Percentiles rank a stretch among this genome's conserved stretches.
phyloP scores from a whole-genome alignment of 2,329 filamentous ascomycete genomes.

The Botrytis squamosa region DNA sequence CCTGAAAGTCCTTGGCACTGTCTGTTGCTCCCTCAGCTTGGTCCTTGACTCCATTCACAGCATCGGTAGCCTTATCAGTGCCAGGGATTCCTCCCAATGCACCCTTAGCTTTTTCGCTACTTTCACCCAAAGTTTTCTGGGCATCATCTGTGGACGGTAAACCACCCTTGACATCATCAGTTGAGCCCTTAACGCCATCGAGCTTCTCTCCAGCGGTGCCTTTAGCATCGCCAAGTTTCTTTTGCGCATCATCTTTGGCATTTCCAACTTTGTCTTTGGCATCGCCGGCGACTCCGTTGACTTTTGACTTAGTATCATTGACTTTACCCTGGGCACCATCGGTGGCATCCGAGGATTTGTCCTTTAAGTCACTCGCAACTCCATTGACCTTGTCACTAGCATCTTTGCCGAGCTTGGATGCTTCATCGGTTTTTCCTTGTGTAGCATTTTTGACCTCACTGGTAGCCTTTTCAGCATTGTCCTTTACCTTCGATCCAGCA shows the following conservation, averaged over 20 bases:
- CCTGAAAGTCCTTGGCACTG: not conserved
- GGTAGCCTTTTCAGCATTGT: not conserved
- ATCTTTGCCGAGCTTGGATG: not conserved
- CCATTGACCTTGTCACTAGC: conserved; percentile 1
- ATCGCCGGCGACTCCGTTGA: not conserved
- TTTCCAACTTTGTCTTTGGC: conserved; percentile 6
- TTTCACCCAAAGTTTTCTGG: not conserved
- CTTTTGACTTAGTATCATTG: not conserved
- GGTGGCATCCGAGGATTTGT: not conserved
- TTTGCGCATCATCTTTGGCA: not conserved
- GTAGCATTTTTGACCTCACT: not conserved
- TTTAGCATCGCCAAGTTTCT: not conserved
- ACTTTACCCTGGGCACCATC: not conserved
- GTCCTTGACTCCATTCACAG: conserved; percentile 2
- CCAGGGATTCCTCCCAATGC: conserved; percentile 6
- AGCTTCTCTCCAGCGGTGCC: not conserved
- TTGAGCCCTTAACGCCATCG: not conserved
- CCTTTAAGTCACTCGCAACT: not conserved
- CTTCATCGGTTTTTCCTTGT: conserved; percentile 9
- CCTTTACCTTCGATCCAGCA: not conserved
- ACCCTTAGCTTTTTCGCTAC: not conserved
- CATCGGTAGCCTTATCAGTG: not conserved
- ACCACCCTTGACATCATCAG: not conserved
- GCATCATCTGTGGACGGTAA: conserved; percentile 6
- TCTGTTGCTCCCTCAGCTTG: not conserved